Evolutionary conservation across 768 basidiomycete genomes (phyloP).

Genomic region (Russula sp.): DNA sequence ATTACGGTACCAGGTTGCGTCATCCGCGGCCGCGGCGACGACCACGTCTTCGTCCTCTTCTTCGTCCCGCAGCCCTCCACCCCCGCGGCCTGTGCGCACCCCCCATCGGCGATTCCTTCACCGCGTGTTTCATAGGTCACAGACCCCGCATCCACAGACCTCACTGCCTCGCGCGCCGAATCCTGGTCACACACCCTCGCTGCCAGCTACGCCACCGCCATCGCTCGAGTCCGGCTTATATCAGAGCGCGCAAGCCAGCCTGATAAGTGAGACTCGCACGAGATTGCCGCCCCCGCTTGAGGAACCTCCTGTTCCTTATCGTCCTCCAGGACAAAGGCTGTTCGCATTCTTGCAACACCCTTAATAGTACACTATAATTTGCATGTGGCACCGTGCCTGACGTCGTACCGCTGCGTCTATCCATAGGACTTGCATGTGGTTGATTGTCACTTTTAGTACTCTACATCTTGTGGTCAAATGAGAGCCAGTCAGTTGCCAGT

Average conservation of each 20-base stretch:
- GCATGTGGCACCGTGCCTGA: not conserved
- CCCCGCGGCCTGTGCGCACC: not conserved
- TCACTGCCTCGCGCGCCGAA: not conserved
- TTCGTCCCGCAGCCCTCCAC: not conserved
- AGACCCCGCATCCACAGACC: not conserved
- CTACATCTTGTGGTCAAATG: no score
- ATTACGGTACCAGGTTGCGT: not conserved
- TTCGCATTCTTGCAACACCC: not conserved
- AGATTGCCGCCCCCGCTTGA: slow-evolving; percentile 9
- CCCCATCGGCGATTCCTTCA: not conserved
- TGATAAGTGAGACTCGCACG: slow-evolving; percentile 12
- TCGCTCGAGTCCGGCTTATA: not conserved
- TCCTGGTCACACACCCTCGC: not conserved
- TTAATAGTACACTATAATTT: not conserved
- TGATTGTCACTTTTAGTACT: no score
- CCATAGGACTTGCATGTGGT: not conserved
- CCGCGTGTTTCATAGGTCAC: not conserved
- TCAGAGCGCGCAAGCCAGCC: not conserved
- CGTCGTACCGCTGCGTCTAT: no score
- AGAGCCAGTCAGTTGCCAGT: no score
- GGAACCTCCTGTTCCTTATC: slow-evolving; percentile 1
- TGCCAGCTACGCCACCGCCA: not conserved
- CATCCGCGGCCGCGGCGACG: not conserved
- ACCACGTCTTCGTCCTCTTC: not conserved
- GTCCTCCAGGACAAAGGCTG: slow-evolving; percentile 3